A percentile compares a stretch with the other conserved stretches of the same genome.
These are phyloP conservation scores for Russula abietina DNA, from an alignment of 768 basidiomycete species.

Conservation along the genomic window DNA sequence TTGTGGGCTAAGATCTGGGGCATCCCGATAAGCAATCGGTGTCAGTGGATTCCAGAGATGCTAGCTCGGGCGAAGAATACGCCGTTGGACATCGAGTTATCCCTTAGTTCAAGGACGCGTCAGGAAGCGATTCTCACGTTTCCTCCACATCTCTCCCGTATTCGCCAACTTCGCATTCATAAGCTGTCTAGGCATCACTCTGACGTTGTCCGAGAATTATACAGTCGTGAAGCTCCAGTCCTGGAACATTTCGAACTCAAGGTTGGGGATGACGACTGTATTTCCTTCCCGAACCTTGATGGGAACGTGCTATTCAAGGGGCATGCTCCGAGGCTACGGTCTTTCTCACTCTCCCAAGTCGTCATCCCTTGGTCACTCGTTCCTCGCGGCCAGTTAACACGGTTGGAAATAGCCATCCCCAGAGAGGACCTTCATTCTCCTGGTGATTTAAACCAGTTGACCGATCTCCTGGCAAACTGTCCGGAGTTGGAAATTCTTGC, in stretches of 20 bases:
- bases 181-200: not conserved
- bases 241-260: slow-evolving; percentile 16
- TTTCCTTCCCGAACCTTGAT: not conserved
- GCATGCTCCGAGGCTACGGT: not conserved
- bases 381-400: slow-evolving; percentile 4
- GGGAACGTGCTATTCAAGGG: not conserved
- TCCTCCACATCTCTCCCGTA: not conserved
- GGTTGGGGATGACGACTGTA: accelerated
- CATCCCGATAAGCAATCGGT: not conserved
- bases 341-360: not conserved
- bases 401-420: not conserved
- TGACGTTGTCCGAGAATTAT: not conserved
- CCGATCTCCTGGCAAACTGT: not conserved
- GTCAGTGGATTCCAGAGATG: slow-evolving; percentile 3
- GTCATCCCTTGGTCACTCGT: slow-evolving; percentile 1
- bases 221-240: not conserved
- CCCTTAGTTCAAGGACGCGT: too few species aligned
- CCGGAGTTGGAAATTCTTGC: slow-evolving; percentile 7
- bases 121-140: not conserved
- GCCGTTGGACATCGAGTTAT: not conserved
- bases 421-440: not conserved
- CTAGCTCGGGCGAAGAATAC: slow-evolving; percentile 1
- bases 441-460: not conserved
- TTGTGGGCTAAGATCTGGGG: slow-evolving; percentile 9
- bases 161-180: slow-evolving; percentile 5